Evolutionary conservation across 1,284 basidiomycete species (phyloP).

Genomic region (Dichomitus squalens): DNA sequence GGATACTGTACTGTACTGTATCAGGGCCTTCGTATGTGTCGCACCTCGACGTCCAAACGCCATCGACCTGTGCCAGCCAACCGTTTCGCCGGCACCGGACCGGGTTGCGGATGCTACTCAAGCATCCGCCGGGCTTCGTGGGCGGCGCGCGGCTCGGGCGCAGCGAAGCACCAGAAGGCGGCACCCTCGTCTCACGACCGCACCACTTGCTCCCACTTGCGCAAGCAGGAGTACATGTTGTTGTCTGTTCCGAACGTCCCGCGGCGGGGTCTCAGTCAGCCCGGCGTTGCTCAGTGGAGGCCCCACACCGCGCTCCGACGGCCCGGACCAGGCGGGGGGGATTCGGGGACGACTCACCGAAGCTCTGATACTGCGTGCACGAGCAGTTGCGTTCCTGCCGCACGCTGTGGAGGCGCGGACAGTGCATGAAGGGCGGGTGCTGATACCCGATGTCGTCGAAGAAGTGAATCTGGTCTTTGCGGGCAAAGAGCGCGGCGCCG

Average conservation of each 20-base stretch:
- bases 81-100: too few species aligned
- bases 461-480: constrained; percentile 67
- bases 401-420: constrained; percentile 43
- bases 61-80: too few species aligned
- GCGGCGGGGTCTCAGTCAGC: too few species aligned
- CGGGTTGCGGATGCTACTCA: too few species aligned
- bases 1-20: too few species aligned
- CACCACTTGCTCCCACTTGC: constrained; percentile 43
- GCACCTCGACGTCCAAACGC: too few species aligned
- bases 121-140: neutral
- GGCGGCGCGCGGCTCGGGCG: neutral
- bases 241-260: constrained; percentile 45
- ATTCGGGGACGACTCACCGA: constrained; percentile 40
- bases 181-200: neutral
- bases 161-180: neutral
- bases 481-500: constrained; percentile 65
- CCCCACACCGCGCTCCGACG: neutral
- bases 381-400: constrained; percentile 49
- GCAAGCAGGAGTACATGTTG: constrained; percentile 53
- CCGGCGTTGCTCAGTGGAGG: neutral
- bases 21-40: too few species aligned
- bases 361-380: constrained; percentile 43
- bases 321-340: neutral
- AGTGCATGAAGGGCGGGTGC: constrained; percentile 54
- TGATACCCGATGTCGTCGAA: constrained; percentile 66